phyloP scores from a whole-genome alignment of 257 asterid genomes.

The Solanum rostratum region DNA sequence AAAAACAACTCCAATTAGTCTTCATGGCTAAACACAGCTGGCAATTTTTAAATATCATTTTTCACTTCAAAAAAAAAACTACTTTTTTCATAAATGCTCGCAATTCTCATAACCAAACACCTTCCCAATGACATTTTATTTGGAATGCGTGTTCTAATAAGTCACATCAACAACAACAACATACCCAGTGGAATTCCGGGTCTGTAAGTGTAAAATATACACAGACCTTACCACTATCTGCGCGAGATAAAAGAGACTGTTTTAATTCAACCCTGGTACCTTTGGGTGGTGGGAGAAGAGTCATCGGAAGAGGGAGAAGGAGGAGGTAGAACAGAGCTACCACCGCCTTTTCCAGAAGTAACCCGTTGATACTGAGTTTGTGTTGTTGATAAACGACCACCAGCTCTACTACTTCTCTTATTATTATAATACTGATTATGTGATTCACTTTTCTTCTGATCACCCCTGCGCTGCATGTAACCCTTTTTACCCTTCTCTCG shows the following conservation, averaged over 20 bases:
- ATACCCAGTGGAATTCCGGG: no score
- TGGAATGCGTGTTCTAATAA: no score
- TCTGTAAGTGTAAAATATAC: no score
- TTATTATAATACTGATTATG: background rate
- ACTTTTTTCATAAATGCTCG: background rate
- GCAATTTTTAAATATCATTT: background rate
- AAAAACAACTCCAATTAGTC: background rate
- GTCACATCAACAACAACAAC: no score
- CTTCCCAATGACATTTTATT: no score
- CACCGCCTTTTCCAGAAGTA: conserved; percentile 9
- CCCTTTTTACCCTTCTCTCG: background rate
- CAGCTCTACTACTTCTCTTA: background rate
- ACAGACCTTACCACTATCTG: no score
- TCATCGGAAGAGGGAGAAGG: background rate
- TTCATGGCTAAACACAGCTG: background rate
- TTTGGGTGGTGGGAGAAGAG: background rate
- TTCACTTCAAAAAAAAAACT: background rate
- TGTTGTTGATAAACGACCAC: background rate
- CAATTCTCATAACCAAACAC: background rate
- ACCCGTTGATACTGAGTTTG: conserved; percentile 3
- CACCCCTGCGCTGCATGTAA: conserved; percentile 3
- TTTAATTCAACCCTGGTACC: background rate
- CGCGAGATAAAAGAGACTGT: no score
- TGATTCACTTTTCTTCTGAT: background rate
- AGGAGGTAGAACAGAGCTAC: conserved; percentile 1